Conservation (phyloP, 768 basidiomycete species). For the Leccinellum albellum region DNA sequence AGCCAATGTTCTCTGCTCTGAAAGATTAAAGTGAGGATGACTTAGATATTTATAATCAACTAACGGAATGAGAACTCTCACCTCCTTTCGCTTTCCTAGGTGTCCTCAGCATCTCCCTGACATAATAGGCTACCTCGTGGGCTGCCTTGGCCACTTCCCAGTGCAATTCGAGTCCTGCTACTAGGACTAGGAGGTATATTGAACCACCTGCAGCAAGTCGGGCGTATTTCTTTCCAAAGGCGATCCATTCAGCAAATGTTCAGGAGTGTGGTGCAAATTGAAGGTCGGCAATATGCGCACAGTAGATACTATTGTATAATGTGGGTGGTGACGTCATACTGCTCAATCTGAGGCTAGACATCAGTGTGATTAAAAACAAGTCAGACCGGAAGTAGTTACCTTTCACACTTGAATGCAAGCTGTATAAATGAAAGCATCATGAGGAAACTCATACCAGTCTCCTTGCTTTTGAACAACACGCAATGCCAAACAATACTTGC, state of each 20-base stretch:
- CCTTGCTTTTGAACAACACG: background rate
- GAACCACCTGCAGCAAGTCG: background rate
- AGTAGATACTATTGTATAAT: background rate
- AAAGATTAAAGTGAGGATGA: background rate
- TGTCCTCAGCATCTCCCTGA: background rate
- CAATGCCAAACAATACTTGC: background rate
- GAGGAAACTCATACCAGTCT: background rate
- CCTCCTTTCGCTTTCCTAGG: background rate
- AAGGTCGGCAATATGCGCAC: background rate
- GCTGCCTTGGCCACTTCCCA: background rate
- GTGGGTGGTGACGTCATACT: background rate
- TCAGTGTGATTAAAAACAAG: background rate
- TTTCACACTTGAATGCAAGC: background rate
- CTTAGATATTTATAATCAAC: background rate
- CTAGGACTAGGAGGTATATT: background rate
- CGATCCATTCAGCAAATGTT: background rate
- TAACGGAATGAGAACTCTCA: background rate
- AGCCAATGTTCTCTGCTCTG: background rate
- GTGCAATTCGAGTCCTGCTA: background rate
- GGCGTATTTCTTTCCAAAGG: background rate
- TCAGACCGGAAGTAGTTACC: background rate
- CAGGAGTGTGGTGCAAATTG: background rate
- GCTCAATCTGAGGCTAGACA: background rate
- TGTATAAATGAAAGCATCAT: background rate
- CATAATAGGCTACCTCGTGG: background rate